These are phyloP conservation scores for Tillandsia fasciculata DNA, from an alignment of 176 grass and related monocot species.

Conservation along the genomic window DNA sequence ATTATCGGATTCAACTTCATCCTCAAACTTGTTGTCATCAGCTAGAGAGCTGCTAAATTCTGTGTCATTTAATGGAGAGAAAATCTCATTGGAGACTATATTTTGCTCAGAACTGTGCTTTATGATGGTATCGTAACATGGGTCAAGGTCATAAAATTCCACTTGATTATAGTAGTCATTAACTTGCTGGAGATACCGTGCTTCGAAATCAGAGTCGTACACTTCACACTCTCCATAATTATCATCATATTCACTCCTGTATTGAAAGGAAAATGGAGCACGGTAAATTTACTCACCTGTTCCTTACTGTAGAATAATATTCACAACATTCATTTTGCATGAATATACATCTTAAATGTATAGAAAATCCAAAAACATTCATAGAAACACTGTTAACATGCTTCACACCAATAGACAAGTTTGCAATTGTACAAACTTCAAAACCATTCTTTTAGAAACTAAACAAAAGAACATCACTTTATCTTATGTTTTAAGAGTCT, in stretches of 20 bases:
- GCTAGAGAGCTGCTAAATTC: slow-evolving; percentile 22
- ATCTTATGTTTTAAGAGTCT: too few relatives aligned
- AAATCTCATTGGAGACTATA: slow-evolving; percentile 36
- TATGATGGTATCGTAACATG: slow-evolving; percentile 34
- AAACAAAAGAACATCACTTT: too few relatives aligned
- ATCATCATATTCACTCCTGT: slow-evolving; percentile 54
- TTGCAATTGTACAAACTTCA: too few relatives aligned
- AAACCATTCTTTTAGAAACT: too few relatives aligned
- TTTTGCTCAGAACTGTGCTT: slow-evolving; percentile 31
- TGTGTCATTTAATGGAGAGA: slow-evolving; percentile 20
- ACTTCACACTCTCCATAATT: slow-evolving; percentile 56
- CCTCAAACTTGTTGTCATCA: slow-evolving; percentile 52
- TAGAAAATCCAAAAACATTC: too few relatives aligned
- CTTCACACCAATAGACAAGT: too few relatives aligned
- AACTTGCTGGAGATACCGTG: slow-evolving; percentile 32
- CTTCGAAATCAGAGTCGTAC: slow-evolving; percentile 49
- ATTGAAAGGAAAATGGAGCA: slow-evolving; percentile 5
- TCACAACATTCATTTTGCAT: too few relatives aligned
- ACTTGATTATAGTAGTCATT: slow-evolving; percentile 46
- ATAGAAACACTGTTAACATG: too few relatives aligned
- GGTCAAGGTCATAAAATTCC: slow-evolving; percentile 44
- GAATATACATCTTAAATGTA: too few relatives aligned
- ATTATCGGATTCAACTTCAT: slow-evolving; percentile 76
- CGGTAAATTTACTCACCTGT: background rate
- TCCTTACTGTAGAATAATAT: too few relatives aligned